Conservation (phyloP, 2,329 filamentous ascomycete genomes). For the Colletotrichum ledebouriae region DNA sequence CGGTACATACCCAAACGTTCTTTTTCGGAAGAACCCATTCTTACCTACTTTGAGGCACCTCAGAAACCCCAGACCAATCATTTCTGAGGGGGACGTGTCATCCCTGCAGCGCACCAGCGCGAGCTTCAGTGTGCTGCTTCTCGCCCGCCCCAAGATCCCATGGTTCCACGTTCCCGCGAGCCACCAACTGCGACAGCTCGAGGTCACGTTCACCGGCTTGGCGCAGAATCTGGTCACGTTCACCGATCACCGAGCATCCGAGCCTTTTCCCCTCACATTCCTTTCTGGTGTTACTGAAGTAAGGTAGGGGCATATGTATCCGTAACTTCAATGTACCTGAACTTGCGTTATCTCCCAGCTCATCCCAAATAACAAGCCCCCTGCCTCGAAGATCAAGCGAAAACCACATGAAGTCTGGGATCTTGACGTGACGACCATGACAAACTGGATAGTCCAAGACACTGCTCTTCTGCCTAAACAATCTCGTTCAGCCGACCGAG, state of each 20-base stretch:
- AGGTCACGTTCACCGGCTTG: constrained; percentile 40
- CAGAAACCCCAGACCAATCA: constrained; percentile 14
- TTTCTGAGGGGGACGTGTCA: background rate
- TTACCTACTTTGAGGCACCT: constrained; percentile 12
- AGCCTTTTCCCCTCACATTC: background rate
- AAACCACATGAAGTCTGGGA: background rate
- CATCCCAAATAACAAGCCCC: constrained; percentile 1
- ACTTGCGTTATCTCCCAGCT: background rate
- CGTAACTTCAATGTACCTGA: background rate
- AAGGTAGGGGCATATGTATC: no score
- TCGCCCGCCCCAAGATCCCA: constrained; percentile 17
- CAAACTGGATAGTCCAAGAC: background rate
- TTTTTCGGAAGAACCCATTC: background rate
- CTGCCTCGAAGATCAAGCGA: background rate
- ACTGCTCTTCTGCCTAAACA: background rate
- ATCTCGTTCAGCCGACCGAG: constrained; percentile 1
- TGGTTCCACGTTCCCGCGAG: constrained; percentile 3
- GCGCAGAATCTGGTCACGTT: constrained; percentile 37
- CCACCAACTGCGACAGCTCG: constrained; percentile 14
- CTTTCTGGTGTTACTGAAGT: no score
- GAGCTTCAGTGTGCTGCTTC: background rate
- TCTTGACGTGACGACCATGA: background rate
- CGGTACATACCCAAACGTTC: background rate
- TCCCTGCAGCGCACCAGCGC: constrained; percentile 28
- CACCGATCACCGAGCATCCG: constrained; percentile 21